Evolutionary conservation across 2,329 filamentous ascomycete genomes (phyloP).

Genomic region (Xylariaceae sp.): DNA sequence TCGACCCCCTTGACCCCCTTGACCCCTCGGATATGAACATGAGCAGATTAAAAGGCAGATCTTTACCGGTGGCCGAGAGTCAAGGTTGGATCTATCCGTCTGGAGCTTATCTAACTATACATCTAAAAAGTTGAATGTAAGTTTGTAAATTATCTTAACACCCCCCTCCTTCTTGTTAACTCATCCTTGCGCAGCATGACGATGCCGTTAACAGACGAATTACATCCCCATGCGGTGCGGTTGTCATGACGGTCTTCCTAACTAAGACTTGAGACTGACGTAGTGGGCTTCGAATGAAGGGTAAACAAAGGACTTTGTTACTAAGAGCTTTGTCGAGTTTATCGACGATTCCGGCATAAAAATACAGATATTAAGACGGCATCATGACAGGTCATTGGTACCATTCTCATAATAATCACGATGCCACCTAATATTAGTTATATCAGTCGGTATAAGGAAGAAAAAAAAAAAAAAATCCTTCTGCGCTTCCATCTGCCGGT

Average conservation of each 20-base stretch:
- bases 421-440: background rate
- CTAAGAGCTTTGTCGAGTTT: background rate
- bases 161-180: background rate
- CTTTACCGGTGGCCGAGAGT: background rate
- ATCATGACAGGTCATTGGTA: constrained; percentile 5
- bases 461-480: no score
- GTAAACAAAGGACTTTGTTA: background rate
- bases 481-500: no score
- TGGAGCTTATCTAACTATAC: background rate
- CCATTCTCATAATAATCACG: background rate
- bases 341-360: constrained; percentile 11
- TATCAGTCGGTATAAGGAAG: no score
- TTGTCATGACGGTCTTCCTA: background rate
- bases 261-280: background rate
- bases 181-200: background rate
- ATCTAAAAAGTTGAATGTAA: background rate
- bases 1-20: background rate
- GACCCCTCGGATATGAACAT: background rate
- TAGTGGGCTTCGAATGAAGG: background rate
- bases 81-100: background rate
- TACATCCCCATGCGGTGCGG: background rate
- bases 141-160: background rate
- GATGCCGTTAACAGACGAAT: background rate
- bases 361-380: constrained; percentile 6
- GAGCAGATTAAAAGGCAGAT: background rate